Conservation (phyloP, 768 basidiomycete species). For the Aureoboletus auriporus region DNA sequence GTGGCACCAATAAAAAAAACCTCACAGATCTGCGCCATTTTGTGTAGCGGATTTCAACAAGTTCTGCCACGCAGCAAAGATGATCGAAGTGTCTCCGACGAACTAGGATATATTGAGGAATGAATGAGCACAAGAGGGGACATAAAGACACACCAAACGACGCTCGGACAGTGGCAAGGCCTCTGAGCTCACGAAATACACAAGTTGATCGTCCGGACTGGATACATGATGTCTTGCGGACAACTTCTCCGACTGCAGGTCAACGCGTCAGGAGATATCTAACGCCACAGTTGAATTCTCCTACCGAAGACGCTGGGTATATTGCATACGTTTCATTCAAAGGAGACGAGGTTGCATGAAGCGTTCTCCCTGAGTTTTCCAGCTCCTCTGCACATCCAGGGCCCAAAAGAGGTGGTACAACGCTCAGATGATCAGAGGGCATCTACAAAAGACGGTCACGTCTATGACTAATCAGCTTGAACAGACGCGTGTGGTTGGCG, state of each 20-base stretch:
- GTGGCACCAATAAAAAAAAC: not conserved
- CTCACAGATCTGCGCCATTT: slow-evolving; percentile 14
- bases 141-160: slow-evolving; percentile 39
- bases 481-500: no score
- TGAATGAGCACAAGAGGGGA: not conserved
- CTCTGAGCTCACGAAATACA: slow-evolving; percentile 60
- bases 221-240: slow-evolving; percentile 1
- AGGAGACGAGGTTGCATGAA: slow-evolving; percentile 53
- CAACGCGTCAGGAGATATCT: slow-evolving; percentile 11
- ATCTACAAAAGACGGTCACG: slow-evolving; percentile 1
- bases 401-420: slow-evolving; percentile 59
- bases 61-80: slow-evolving; percentile 68
- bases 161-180: slow-evolving; percentile 44
- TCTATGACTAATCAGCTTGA: no score
- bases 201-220: slow-evolving; percentile 43
- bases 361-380: slow-evolving; percentile 50
- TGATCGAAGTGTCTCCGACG: slow-evolving; percentile 69
- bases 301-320: slow-evolving; percentile 46
- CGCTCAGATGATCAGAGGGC: slow-evolving; percentile 39
- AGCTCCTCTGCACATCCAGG: slow-evolving; percentile 47
- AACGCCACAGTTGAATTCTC: slow-evolving; percentile 7
- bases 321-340: slow-evolving; percentile 59
- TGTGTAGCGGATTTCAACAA: slow-evolving; percentile 39
- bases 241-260: slow-evolving; percentile 22
- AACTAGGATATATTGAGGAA: slow-evolving; percentile 42